Conservation (phyloP, 257 asterid genomes). For the Striga asiatica region DNA sequence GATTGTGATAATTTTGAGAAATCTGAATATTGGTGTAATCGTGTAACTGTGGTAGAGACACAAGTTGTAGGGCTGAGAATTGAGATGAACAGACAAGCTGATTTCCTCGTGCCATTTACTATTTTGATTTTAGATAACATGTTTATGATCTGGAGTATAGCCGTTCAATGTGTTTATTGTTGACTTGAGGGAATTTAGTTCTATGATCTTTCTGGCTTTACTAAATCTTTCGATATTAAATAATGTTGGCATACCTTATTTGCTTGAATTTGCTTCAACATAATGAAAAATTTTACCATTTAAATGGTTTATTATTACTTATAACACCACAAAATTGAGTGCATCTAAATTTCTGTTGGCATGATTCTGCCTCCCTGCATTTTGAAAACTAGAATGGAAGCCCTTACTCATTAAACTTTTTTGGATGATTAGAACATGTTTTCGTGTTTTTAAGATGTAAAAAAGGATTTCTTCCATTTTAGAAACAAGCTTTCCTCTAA, state of each 20-base stretch:
- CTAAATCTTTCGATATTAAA: background rate
- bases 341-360: background rate
- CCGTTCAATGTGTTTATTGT: background rate
- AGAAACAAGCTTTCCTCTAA: no score
- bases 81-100: background rate
- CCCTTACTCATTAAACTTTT: background rate
- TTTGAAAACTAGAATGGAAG: background rate
- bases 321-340: background rate
- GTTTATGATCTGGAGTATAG: background rate
- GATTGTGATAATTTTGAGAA: background rate
- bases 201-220: constrained; percentile 17
- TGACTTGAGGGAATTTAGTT: background rate
- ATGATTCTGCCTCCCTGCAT: no score
- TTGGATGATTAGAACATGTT: no score
- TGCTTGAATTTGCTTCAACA: no score
- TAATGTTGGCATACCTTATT: background rate
- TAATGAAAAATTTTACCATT: background rate
- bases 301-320: constrained; percentile 3
- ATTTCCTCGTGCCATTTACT: background rate
- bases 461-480: no score
- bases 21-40: background rate
- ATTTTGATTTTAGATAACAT: background rate
- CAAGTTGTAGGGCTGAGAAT: no score
- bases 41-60: no score
- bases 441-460: no score